A percentile compares a stretch with the other conserved stretches of the same genome.
Conservation (phyloP, 2,329 filamentous ascomycete species). For the Tetracladium maxilliforme region DNA sequence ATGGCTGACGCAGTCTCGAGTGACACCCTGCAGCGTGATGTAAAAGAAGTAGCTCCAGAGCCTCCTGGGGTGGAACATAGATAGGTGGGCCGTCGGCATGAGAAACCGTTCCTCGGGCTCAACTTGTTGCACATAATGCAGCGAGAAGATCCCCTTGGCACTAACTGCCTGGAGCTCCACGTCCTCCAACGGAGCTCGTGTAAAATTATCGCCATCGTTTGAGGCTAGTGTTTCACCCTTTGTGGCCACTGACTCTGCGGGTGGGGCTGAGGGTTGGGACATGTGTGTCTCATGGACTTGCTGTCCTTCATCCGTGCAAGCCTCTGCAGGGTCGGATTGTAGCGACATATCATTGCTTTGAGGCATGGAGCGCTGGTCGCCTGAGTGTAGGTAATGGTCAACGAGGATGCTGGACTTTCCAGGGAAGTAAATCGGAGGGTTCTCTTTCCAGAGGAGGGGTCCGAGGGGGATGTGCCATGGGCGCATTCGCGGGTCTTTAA, state of each 20-base stretch:
- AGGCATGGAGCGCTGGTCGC: too few species aligned
- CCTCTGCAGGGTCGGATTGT: too few species aligned
- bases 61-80: conserved; percentile 6
- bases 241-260: too few species aligned
- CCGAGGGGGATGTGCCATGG: conserved; percentile 16
- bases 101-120: conserved; percentile 8
- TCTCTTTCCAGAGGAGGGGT: conserved; percentile 15
- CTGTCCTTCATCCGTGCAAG: too few species aligned
- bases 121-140: not conserved
- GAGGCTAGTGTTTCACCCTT: too few species aligned
- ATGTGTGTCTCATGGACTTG: too few species aligned
- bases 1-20: conserved; percentile 5
- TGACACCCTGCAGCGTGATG: conserved; percentile 10
- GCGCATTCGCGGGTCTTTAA: conserved; percentile 13
- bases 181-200: conserved; percentile 2
- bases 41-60: conserved; percentile 7
- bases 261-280: too few species aligned
- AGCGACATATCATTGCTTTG: too few species aligned
- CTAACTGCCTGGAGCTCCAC: not conserved
- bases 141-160: not conserved
- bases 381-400: too few species aligned
- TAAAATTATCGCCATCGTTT: conserved; percentile 9
- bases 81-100: conserved; percentile 5
- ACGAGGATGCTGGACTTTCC: too few species aligned
- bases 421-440: conserved; percentile 10